Evolutionary conservation across 163 green algal genomes (phyloP), one percentile per base, ranked within the genome.

Genomic region (Chlamydomonas reinhardtii): DNA sequence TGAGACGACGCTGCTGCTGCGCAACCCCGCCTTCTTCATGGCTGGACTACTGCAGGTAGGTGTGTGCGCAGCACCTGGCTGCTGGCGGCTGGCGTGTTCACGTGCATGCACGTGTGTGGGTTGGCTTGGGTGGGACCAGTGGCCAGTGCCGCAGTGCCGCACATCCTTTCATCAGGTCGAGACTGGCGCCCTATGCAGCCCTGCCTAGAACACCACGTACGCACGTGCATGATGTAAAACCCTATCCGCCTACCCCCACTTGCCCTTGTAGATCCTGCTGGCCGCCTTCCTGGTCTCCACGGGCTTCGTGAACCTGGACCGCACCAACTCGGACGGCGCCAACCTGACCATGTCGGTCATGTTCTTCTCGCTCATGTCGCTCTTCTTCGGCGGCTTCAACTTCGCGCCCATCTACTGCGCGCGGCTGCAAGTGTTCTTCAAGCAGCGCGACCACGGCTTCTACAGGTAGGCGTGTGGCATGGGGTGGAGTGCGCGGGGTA

Each of bases 391-490:
- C 27, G 76, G 76, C 76, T 83, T 83, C 75, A 82, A 73, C 75
- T 56, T 34, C 31, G 27, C 59, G 32, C 75, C 75, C 56, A 73
- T 73, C 75, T 82, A 43, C 75, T 73, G 56, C 59, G 35, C 32
- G 19, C 75, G 75, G 19, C 75, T 82, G 39, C 24, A 20, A 14
- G 74, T 89, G 43, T 89, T 86, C 75, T 85, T 65, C 76, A 86
- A 86, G 64, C 84, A 89, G 59, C 76, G 84, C 25, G 65, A 89
- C 84, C 65, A 81, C 76, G n/a, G 59, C 12, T 66, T 66, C 59
- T 73, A 35, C 66, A 70, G 25, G 62, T 77, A 8, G 8, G 39
- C n/a, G n/a, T n/a, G n/a, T n/a, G n/a, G n/a, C n/a, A n/a, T n/a
- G n/a, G n/a, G n/a, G n/a, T n/a, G n/a, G n/a, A n/a, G n/a, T n/a